These are phyloP conservation scores for Diaporthe nobilis DNA, from an alignment of 2,329 filamentous ascomycete genomes.

Conservation along the genomic window DNA sequence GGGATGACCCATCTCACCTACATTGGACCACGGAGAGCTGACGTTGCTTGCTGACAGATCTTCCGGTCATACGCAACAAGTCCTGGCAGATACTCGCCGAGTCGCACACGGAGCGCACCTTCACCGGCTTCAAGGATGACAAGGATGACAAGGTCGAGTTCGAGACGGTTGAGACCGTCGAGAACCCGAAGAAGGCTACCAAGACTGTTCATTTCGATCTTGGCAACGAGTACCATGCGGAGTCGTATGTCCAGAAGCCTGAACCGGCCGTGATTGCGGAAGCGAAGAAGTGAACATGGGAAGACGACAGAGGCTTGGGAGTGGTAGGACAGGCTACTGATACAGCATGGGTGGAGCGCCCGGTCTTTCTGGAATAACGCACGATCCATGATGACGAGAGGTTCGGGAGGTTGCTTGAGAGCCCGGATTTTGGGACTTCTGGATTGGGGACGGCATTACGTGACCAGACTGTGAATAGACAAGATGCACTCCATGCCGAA, in stretches of 20 bases:
- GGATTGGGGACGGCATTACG: background rate
- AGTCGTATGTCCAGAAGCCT: conserved; percentile 4
- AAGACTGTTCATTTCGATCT: background rate
- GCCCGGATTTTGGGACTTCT: background rate
- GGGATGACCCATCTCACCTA: background rate
- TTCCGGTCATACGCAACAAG: conserved; percentile 32
- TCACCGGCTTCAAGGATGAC: background rate
- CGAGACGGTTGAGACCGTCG: background rate
- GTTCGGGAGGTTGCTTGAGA: background rate
- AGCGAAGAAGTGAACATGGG: background rate
- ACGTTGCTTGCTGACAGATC: conserved; percentile 19
- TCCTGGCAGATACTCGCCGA: conserved; percentile 38
- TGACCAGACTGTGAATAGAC: background rate
- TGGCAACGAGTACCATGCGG: background rate
- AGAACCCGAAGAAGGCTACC: background rate
- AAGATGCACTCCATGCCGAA: too few species aligned
- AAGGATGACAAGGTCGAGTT: background rate
- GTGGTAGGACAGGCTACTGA: background rate
- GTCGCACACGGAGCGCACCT: conserved; percentile 9
- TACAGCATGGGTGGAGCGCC: background rate
- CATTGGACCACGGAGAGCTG: background rate
- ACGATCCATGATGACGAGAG: background rate
- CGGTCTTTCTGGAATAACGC: background rate
- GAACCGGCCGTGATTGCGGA: conserved; percentile 7
- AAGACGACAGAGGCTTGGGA: background rate